These are phyloP conservation scores for Aulographum hederae DNA, from an alignment of 2,329 filamentous ascomycete species.

Conservation along the genomic window DNA sequence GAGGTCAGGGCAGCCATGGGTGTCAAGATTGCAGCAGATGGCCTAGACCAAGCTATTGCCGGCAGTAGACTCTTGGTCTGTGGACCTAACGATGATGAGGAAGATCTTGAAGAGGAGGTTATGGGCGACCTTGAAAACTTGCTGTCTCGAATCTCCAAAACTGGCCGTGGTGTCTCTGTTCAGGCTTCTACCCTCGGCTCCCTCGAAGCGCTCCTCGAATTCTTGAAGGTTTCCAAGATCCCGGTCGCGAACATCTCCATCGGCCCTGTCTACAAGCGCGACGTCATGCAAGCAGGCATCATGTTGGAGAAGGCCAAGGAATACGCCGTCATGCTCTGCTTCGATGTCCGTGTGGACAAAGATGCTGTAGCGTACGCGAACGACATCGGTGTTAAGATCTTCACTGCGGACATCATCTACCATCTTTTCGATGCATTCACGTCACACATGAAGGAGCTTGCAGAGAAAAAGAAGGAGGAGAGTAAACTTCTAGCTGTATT, in stretches of 20 bases:
- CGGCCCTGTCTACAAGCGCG: constrained; percentile 92
- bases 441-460: constrained; percentile 74
- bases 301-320: constrained; percentile 95
- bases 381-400: constrained; percentile 90
- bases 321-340: constrained; percentile 97
- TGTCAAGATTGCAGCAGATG: constrained; percentile 96
- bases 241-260: constrained; percentile 95
- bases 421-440: constrained; percentile 96
- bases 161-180: constrained; percentile 85
- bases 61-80: constrained; percentile 89
- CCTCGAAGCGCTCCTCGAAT: constrained; percentile 87
- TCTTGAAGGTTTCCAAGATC: constrained; percentile 90
- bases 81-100: constrained; percentile 87
- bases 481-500: constrained; percentile 92
- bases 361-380: constrained; percentile 83
- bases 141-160: constrained; percentile 78
- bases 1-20: constrained; percentile 95
- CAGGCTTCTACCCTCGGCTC: constrained; percentile 96
- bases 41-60: constrained; percentile 88
- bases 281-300: constrained; percentile 81
- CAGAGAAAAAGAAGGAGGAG: constrained; percentile 89
- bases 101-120: constrained; percentile 90
- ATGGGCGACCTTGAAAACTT: constrained; percentile 86
- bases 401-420: constrained; percentile 98
- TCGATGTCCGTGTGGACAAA: constrained; percentile 98